Conservation (phyloP, 352 stramenopile species). For the Phytophthora pinifolia region DNA sequence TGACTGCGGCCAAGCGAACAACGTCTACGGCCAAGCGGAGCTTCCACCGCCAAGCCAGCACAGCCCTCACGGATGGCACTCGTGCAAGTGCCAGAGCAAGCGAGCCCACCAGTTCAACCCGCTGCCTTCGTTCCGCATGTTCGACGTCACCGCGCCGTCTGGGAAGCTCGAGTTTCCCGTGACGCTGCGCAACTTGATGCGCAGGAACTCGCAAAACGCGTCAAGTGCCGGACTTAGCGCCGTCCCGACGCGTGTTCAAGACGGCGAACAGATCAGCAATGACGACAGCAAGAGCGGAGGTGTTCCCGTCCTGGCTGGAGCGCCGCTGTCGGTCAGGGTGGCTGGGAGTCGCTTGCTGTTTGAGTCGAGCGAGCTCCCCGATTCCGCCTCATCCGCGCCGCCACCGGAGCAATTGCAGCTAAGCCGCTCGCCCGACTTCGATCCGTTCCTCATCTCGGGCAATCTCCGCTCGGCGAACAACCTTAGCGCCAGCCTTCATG, state of each 20-base stretch:
- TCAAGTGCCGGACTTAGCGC: slow-evolving; percentile 5
- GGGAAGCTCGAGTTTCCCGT: slow-evolving; percentile 54
- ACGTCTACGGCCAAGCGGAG: background rate
- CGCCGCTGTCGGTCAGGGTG: slow-evolving; percentile 6
- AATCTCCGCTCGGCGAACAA: slow-evolving; percentile 27
- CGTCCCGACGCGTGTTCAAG: background rate
- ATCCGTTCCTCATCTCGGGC: slow-evolving; percentile 23
- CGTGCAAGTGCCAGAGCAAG: slow-evolving; percentile 48
- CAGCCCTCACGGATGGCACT: slow-evolving; percentile 21
- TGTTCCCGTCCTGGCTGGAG: slow-evolving; percentile 1
- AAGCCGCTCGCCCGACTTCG: slow-evolving; percentile 52
- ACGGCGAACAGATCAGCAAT: slow-evolving; percentile 5
- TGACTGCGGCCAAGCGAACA: slow-evolving; percentile 30
- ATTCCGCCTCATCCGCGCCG: slow-evolving; percentile 18
- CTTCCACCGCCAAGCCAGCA: slow-evolving; percentile 3
- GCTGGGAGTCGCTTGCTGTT: slow-evolving; percentile 17
- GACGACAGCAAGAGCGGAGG: slow-evolving; percentile 7
- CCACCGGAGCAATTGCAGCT: slow-evolving; percentile 40
- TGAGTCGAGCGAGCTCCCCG: slow-evolving; percentile 24
- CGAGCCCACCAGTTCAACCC: slow-evolving; percentile 54
- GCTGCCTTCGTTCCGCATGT: slow-evolving; percentile 74
- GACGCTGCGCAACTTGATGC: slow-evolving; percentile 55
- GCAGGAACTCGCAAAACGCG: slow-evolving; percentile 2
- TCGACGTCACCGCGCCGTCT: slow-evolving; percentile 55
- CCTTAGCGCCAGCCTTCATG: slow-evolving; percentile 39